Conservation (phyloP, 2,329 filamentous ascomycete species). For the Rhytidhysteron rufulum region DNA sequence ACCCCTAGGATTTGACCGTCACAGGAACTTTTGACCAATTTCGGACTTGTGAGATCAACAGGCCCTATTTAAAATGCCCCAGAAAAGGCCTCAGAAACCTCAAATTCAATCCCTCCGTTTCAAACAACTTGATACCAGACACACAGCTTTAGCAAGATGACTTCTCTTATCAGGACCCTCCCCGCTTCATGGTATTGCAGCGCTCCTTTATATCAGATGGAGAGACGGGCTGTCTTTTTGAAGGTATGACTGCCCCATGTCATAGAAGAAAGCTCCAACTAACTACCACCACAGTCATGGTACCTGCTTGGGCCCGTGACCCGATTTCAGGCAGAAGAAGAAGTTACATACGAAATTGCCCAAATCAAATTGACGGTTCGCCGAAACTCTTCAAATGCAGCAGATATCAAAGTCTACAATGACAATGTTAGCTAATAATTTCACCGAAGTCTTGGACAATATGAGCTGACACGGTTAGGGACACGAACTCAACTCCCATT, state of each 20-base stretch:
- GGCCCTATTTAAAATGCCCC: neutral
- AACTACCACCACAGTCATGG: constrained; percentile 40
- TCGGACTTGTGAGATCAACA: neutral
- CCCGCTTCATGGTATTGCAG: constrained; percentile 54
- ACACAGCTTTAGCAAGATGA: no score
- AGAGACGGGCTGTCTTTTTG: constrained; percentile 47
- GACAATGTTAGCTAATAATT: constrained; percentile 23
- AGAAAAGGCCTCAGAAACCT: neutral
- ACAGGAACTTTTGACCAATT: neutral
- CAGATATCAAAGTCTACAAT: constrained; percentile 40
- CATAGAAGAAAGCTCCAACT: no score
- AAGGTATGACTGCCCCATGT: constrained; percentile 41
- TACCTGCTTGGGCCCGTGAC: constrained; percentile 53
- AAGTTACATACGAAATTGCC: constrained; percentile 49
- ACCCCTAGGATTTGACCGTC: neutral
- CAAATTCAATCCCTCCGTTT: neutral
- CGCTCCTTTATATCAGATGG: constrained; percentile 46
- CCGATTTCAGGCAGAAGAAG: constrained; percentile 42
- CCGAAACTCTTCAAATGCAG: constrained; percentile 27
- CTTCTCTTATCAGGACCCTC: constrained; percentile 37
- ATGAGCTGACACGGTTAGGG: constrained; percentile 15
- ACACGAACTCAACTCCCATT: constrained; percentile 30
- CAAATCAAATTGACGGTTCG: constrained; percentile 41
- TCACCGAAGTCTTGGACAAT: neutral
- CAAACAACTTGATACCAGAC: no score